These are phyloP conservation scores for Globisporangium nodosum DNA, from an alignment of 352 stramenopile genomes.

Conservation along the genomic window DNA sequence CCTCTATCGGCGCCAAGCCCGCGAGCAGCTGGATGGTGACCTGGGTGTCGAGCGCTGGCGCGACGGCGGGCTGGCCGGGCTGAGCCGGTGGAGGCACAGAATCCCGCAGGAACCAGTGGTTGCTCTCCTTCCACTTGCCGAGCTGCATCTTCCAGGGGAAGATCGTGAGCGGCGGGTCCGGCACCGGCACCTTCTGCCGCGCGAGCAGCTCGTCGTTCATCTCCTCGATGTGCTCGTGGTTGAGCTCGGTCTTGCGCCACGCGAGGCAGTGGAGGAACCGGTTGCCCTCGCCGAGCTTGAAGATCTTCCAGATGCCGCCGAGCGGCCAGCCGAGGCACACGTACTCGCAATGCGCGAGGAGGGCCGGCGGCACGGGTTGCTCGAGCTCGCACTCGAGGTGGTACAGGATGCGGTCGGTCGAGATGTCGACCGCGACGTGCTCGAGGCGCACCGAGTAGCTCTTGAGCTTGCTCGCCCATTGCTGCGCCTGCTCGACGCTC, in stretches of 20 bases:
- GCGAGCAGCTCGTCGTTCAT: constrained; percentile 28
- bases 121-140: constrained; percentile 30
- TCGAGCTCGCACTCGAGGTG: constrained; percentile 38
- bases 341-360: constrained; percentile 30
- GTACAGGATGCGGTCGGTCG: constrained; percentile 39
- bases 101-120: constrained; percentile 49
- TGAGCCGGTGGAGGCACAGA: constrained; percentile 20
- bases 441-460: constrained; percentile 34
- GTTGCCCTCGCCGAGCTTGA: constrained; percentile 21
- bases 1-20: constrained; percentile 18
- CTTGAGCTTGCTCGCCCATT: too few species aligned
- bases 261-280: constrained; percentile 30
- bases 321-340: constrained; percentile 43
- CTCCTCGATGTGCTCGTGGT: constrained; percentile 26
- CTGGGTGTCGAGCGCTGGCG: constrained; percentile 1
- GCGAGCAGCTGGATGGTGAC: constrained; percentile 15
- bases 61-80: constrained; percentile 15
- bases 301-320: constrained; percentile 52
- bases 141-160: constrained; percentile 64
- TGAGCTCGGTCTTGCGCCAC: constrained; percentile 47
- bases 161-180: constrained; percentile 14
- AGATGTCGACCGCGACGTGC: constrained; percentile 40
- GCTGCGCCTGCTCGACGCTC: too few species aligned
- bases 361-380: constrained; percentile 24
- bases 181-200: constrained; percentile 14